Evolutionary conservation across 2,329 filamentous ascomycete genomes (phyloP), one percentile per base, ranked within the genome.

Genomic region (Emergomyces africanus): DNA sequence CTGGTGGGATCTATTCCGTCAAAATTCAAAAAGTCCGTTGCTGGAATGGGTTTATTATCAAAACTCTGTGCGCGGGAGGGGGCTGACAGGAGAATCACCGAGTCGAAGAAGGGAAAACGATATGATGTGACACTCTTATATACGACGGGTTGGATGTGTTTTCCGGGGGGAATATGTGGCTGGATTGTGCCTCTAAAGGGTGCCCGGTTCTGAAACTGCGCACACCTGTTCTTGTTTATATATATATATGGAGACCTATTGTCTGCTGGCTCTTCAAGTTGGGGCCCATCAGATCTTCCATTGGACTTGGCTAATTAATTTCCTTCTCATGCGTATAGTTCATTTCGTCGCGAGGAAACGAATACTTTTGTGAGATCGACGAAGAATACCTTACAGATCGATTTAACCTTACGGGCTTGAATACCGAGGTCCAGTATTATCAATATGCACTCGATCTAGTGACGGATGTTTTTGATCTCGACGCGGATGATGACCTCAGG

Each of bases 311-410:
- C 46, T 51, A 53, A 42, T 50, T 23, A n/a, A 3, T 60, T 46
- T 62, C 61, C 46, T 59, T 61, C 57, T 62, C 59, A 61, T 56
- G 18, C 60, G n/a, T 58, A 55, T 70, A 99, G 94, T 99, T 99
- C 74, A 96, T 97, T 68, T 96, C 92, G 4, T 96, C 91, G 5
- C 84, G 94, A 59, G 94, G 94, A 65, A 97, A 99, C 76, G 94
- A 99, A 73, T 99, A 99, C 77, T 99, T 97, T 70, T 99, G 94
- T 82, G 94, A 99, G 72, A 97, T 99, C 69, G 94, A 99, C 75
- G 94, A 99, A 74, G 94, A 99, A 69, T 99, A 99, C 75, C 82
- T 99, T 53, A 97, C 91, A 57, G 94, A 99, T 74, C 86, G 94
- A 56, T 99, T 99, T 82, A 99, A 99, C 76, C 80, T 99, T 62